phyloP scores from a whole-genome alignment of 768 basidiomycete genomes.

The Filobasidium floriforme region DNA sequence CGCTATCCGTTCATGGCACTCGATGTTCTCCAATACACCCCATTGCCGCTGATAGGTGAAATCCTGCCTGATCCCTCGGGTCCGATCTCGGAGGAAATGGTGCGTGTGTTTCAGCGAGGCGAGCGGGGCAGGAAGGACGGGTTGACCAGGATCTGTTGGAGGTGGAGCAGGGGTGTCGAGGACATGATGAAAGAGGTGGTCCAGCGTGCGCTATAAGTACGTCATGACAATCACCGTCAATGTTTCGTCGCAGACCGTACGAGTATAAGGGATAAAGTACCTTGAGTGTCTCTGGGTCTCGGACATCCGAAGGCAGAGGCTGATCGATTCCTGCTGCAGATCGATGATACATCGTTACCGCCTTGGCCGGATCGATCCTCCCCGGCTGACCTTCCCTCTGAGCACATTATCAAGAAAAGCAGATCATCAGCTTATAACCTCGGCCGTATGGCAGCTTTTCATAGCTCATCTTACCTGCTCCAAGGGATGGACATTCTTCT shows the following conservation, averaged over 20 bases:
- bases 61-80: constrained; percentile 80
- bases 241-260: too few species aligned
- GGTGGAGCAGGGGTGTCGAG: constrained; percentile 55
- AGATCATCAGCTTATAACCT: background rate
- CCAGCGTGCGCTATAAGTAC: constrained; percentile 61
- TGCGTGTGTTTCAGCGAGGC: constrained; percentile 57
- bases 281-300: constrained; percentile 75
- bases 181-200: constrained; percentile 85
- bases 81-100: constrained; percentile 85
- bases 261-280: too few species aligned
- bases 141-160: constrained; percentile 1
- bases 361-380: constrained; percentile 71
- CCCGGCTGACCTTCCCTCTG: constrained; percentile 21
- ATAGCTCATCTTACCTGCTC: constrained; percentile 60
- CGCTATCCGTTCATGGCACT: constrained; percentile 86
- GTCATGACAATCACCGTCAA: background rate
- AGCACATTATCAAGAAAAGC: background rate
- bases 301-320: constrained; percentile 73
- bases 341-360: constrained; percentile 91
- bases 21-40: constrained; percentile 63
- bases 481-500: constrained; percentile 77
- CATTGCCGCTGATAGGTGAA: constrained; percentile 86
- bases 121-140: constrained; percentile 24
- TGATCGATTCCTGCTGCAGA: constrained; percentile 82
- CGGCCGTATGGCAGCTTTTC: background rate